These are phyloP conservation scores for Pichia sp. DNA, from an alignment of 1,139 yeast species.

Conservation along the genomic window DNA sequence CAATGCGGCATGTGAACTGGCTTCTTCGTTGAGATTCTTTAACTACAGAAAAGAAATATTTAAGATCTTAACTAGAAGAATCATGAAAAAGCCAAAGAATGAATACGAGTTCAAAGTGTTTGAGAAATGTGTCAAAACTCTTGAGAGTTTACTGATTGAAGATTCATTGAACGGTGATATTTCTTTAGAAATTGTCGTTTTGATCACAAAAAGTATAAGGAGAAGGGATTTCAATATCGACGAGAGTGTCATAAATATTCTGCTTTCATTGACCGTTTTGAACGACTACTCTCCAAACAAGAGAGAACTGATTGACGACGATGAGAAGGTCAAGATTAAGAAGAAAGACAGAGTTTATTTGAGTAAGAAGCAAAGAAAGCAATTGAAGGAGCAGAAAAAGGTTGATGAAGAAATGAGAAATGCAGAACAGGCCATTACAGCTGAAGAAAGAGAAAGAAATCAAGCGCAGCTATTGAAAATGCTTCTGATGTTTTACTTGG, in stretches of 20 bases:
- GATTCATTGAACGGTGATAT: conserved; percentile 74
- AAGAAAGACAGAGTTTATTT: conserved; percentile 87
- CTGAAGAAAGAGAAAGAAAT: conserved; percentile 74
- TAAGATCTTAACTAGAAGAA: conserved; percentile 54
- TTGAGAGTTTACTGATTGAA: conserved; percentile 56
- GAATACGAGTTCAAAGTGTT: conserved; percentile 43
- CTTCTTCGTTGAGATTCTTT: conserved; percentile 64
- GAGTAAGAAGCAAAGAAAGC: conserved; percentile 80
- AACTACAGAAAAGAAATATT: conserved; percentile 72
- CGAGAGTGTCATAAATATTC: conserved; percentile 69
- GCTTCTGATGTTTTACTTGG: conserved; percentile 66
- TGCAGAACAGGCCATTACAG: conserved; percentile 83
- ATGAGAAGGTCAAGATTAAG: conserved; percentile 42
- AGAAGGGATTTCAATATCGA: conserved; percentile 75
- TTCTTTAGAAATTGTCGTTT: conserved; percentile 62
- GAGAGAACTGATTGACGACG: conserved; percentile 29
- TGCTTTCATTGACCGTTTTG: conserved; percentile 65
- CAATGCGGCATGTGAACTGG: conserved; percentile 74
- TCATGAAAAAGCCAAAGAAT: conserved; percentile 46
- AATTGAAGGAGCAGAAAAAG: conserved; percentile 73
- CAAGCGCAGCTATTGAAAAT: conserved; percentile 80
- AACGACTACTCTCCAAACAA: conserved; percentile 74
- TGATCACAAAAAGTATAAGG: conserved; percentile 61
- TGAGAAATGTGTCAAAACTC: conserved; percentile 50
- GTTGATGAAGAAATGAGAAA: conserved; percentile 83